Evolutionary conservation across 805 yeast species (phyloP), one percentile per base, ranked within the genome.

Genomic region (Teunomyces kruisii): DNA sequence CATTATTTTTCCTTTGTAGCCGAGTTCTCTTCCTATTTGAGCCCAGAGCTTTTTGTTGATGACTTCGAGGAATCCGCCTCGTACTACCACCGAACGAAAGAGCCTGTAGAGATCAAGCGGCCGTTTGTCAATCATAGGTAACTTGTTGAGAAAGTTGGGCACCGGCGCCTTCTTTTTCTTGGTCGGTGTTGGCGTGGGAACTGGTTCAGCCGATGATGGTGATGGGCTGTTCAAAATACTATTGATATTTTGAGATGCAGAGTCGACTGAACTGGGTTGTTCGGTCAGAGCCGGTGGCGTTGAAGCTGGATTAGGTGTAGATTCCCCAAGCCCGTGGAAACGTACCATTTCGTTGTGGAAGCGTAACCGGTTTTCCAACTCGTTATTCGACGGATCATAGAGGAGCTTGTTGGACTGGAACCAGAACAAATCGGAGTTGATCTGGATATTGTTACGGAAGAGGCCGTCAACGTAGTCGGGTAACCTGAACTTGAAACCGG

Each of bases 11-110:
- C 88, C 89, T 27, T 80, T 76, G 58, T 83, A 86, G 0, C 96
- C 95, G 40, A 88, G 65, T 54, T 87, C 96, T 44, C 90, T 72
- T 10, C 92, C 92, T 8, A 88, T 77, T 56, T 86, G 89, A 1
- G 89, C 89, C 96, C 96, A 88, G 38, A 80, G 69, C 55, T 86
- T 85, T 45, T 76, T 76, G 44, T 74, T 62, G 38, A 85, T 78
- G n/a, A 88, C 90, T 9, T 64, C 71, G 9, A 72, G 70, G 57
- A 73, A 82, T 0, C 95, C 95, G 14, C 94, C 94, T 48, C 85
- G 69, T 13, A 77, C 58, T 14, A 75, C 67, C 1, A 88, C 94
- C 10, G 80, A 72, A 31, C 75, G 67, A 52, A 78, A 75, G 32
- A 87, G 62, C 33, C 79, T 70, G 60, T 73, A 86, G 29, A 87